These are phyloP conservation scores for Pseudocercospora macadamiae DNA, from an alignment of 2,329 filamentous ascomycete species.

Conservation along the genomic window DNA sequence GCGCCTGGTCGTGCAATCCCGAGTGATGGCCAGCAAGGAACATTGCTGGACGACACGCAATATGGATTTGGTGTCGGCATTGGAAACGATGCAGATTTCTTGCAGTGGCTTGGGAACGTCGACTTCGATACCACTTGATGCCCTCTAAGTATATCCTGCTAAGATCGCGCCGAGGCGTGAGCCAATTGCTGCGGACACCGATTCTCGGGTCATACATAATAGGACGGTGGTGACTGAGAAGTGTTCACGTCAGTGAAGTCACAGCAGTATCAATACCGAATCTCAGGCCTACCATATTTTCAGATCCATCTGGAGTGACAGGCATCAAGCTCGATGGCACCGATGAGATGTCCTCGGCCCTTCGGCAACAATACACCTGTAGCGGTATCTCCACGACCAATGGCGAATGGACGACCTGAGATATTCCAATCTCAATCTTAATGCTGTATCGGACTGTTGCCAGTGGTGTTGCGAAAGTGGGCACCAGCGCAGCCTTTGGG, in stretches of 20 bases:
- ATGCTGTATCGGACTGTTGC: neutral
- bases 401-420: neutral
- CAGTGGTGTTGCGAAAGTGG: neutral
- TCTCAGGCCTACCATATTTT: neutral
- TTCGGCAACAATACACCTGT: neutral
- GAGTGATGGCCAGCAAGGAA: neutral
- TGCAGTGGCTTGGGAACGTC: slow-evolving; percentile 25
- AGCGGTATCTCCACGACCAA: neutral
- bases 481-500: neutral
- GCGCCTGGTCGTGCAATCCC: neutral
- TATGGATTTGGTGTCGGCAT: slow-evolving; percentile 23
- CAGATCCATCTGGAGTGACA: neutral
- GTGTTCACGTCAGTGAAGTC: too few species aligned
- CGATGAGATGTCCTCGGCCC: neutral
- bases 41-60: slow-evolving; percentile 2
- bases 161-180: too few species aligned
- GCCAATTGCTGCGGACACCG: too few species aligned
- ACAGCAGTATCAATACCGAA: neutral
- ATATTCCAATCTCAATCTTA: neutral
- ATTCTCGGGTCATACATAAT: neutral
- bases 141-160: too few species aligned
- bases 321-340: neutral
- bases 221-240: neutral
- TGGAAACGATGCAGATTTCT: slow-evolving; percentile 26
- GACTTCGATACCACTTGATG: slow-evolving; percentile 23